Percentiles rank a stretch among this genome's conserved stretches.
Conservation (phyloP, 1,284 basidiomycete species). For the Boletus sp. region DNA sequence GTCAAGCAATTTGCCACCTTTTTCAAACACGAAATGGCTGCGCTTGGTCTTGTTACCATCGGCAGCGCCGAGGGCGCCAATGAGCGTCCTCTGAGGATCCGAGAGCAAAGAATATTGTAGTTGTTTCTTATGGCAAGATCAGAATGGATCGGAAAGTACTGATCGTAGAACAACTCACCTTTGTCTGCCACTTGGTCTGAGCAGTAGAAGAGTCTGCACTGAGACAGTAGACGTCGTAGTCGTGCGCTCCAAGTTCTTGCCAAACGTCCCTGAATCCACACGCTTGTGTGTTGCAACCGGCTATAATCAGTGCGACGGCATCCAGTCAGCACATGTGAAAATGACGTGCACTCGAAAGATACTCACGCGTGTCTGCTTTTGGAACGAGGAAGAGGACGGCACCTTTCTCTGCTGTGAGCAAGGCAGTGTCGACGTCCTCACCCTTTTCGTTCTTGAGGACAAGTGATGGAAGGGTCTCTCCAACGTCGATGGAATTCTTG, state of each 20-base stretch:
- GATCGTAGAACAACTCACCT: slow-evolving; percentile 47
- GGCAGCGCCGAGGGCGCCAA: slow-evolving; percentile 82
- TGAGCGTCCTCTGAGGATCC: slow-evolving; percentile 82
- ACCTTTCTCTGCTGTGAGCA: slow-evolving; percentile 68
- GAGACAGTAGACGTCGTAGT: slow-evolving; percentile 84
- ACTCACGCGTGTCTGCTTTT: slow-evolving; percentile 83
- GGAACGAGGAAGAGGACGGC: slow-evolving; percentile 84
- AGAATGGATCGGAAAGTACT: background rate
- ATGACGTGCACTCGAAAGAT: background rate
- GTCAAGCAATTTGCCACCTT: slow-evolving; percentile 84
- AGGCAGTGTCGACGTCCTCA: slow-evolving; percentile 68
- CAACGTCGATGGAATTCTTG: slow-evolving; percentile 59
- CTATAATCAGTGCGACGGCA: slow-evolving; percentile 43
- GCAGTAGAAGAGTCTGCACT: slow-evolving; percentile 82
- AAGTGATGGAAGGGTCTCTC: slow-evolving; percentile 76
- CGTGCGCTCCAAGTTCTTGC: slow-evolving; percentile 68
- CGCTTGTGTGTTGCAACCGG: slow-evolving; percentile 88
- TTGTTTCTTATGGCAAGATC: slow-evolving; percentile 58
- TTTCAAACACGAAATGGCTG: slow-evolving; percentile 89
- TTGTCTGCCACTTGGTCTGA: slow-evolving; percentile 83
- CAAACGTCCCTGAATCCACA: slow-evolving; percentile 87
- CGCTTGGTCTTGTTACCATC: slow-evolving; percentile 83
- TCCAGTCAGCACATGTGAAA: slow-evolving; percentile 5
- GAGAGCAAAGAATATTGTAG: slow-evolving; percentile 87
- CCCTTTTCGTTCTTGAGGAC: slow-evolving; percentile 80